Evolutionary conservation across 1,284 basidiomycete genomes (phyloP), one percentile per base, ranked within the genome.

Genomic region (Wallemia mellicola): DNA sequence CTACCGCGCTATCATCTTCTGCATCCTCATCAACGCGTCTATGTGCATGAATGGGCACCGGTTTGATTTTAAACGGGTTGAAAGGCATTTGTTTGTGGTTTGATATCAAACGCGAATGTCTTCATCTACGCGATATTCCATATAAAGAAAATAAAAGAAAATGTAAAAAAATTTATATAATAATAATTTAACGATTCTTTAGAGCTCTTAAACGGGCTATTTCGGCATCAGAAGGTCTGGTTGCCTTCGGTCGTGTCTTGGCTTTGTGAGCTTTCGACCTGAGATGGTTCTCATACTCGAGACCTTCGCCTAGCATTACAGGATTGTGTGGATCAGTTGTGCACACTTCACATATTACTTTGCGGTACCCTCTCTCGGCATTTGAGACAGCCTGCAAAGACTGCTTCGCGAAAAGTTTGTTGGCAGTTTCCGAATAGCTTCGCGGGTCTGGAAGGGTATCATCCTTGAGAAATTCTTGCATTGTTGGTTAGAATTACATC

Each of bases 241-340:
- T 28, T 7, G 25, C 27, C 55, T 19, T 5, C 15, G 25, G 15
- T 7, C 55, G 55, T 57, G 55, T 57, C 22, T 27, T 57, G 15
- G 24, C 27, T 26, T 74, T 73, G 67, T 89, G 86, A 2, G 70
- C 60, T 58, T 77, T 78, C 25, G 79, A 80, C 48, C 71, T 72
- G 32, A 73, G 65, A 68, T 92, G 87, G 0, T 67, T 69, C 0
- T 75, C 73, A 79, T 83, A 84, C 62, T 81, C 76, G 15, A 70
- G 68, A 1, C 77, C 78, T 66, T 78, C 76, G 59, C 82, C 78
- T 15, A 94, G 74, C 75, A 88, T 81, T 60, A 85, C 74, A 0
- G 89, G 88, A 26, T 75, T 71, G 1, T 71, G 67, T 0, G 73
- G 66, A 61, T 86, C 74, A 2, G 67, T 64, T 0, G 86, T 87